Conservation (phyloP, 805 yeast species). For the Kodamaea neixiangensis region DNA sequence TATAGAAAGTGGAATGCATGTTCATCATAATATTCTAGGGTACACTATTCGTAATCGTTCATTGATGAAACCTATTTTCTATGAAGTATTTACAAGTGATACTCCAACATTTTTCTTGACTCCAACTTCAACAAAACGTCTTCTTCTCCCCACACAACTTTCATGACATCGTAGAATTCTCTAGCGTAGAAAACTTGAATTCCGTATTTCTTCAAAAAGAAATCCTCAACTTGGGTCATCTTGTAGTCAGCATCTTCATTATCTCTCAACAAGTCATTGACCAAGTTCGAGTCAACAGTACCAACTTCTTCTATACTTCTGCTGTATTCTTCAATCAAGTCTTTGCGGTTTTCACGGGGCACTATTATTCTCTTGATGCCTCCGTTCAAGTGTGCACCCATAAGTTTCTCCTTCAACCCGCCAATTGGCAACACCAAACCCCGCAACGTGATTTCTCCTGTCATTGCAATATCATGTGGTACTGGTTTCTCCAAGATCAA, state of each 20-base stretch:
- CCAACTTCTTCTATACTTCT: conserved; percentile 35
- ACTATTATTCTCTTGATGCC: conserved; percentile 60
- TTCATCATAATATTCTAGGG: background rate
- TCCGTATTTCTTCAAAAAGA: conserved; percentile 54
- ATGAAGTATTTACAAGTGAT: conserved; percentile 20
- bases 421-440: conserved; percentile 83
- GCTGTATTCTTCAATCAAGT: conserved; percentile 60
- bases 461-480: conserved; percentile 66
- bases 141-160: conserved; percentile 65
- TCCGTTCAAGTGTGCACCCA: conserved; percentile 73
- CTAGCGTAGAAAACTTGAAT: conserved; percentile 64
- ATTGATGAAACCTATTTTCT: background rate
- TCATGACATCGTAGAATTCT: conserved; percentile 77
- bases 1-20: background rate
- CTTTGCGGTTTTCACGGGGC: conserved; percentile 71
- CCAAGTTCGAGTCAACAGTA: conserved; percentile 19
- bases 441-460: conserved; percentile 80
- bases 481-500: conserved; percentile 46
- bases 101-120: conserved; percentile 30
- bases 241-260: conserved; percentile 32
- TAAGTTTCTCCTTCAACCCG: conserved; percentile 73
- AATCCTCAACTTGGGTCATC: conserved; percentile 45
- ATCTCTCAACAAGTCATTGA: conserved; percentile 40
- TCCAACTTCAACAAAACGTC: conserved; percentile 21
- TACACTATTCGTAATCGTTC: background rate